phyloP scores from a whole-genome alignment of 148 eudicot species.

The Drosera capensis region DNA sequence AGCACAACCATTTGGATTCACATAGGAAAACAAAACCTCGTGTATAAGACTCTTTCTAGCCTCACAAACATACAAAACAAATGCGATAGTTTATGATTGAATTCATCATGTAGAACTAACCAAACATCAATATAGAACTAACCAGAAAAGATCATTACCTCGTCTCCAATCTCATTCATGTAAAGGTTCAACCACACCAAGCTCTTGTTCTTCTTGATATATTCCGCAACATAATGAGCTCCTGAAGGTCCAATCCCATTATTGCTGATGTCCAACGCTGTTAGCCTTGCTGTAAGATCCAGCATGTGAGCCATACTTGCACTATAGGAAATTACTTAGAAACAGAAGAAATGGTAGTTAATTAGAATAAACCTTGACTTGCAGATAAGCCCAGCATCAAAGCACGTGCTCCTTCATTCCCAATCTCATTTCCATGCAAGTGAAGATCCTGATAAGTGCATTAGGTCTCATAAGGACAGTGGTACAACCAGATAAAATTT shows the following conservation, averaged over 20 bases:
- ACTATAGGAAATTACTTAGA: not conserved
- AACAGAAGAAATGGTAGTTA: not conserved
- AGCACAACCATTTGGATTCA: too few relatives aligned
- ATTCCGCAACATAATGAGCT: slow-evolving; percentile 74
- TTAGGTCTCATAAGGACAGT: not conserved
- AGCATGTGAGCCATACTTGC: slow-evolving; percentile 1
- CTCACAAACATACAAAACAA: too few relatives aligned
- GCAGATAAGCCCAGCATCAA: slow-evolving; percentile 52
- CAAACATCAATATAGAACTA: not conserved
- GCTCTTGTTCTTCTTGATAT: slow-evolving; percentile 57
- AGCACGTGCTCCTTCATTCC: slow-evolving; percentile 88
- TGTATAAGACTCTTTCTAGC: too few relatives aligned
- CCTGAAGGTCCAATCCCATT: slow-evolving; percentile 69
- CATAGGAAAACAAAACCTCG: too few relatives aligned
- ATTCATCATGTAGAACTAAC: not conserved
- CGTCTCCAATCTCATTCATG: slow-evolving; percentile 91
- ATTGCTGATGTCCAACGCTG: slow-evolving; percentile 71
- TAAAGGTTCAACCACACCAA: slow-evolving; percentile 60
- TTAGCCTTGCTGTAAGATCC: slow-evolving; percentile 31
- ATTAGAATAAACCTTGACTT: slow-evolving; percentile 41
- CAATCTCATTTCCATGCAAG: slow-evolving; percentile 79
- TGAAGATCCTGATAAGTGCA: slow-evolving; percentile 51
- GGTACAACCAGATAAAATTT: not conserved
- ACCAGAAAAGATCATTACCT: slow-evolving; percentile 30
- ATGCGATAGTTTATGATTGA: too few relatives aligned